Evolutionary conservation across 805 yeast species (phyloP).

Genomic region (Wickerhamomyces tratensis): DNA sequence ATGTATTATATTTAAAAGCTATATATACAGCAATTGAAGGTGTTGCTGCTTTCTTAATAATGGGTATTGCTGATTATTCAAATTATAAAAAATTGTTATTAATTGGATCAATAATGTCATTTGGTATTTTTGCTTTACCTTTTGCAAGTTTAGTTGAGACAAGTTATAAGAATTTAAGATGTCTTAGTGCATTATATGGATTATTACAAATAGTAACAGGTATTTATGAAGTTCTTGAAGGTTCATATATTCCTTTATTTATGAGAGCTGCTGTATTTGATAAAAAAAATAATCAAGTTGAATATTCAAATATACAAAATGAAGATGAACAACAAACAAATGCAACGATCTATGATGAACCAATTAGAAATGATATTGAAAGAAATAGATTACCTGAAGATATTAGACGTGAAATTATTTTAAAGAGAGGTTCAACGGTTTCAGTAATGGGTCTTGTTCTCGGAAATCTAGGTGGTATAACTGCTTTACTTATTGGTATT

Average conservation of each 20-base stretch:
- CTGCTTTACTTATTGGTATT: constrained; percentile 27
- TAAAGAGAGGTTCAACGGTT: constrained; percentile 24
- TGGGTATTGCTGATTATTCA: constrained; percentile 32
- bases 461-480: constrained; percentile 28
- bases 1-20: constrained; percentile 28
- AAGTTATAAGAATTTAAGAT: constrained; percentile 14
- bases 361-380: background rate
- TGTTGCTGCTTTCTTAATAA: constrained; percentile 22
- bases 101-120: constrained; percentile 21
- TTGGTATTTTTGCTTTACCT: constrained; percentile 27
- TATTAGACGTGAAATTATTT: constrained; percentile 15
- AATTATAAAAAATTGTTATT: constrained; percentile 25
- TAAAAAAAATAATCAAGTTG: background rate
- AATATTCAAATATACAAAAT: too few relatives aligned
- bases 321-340: constrained; percentile 4
- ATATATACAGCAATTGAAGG: constrained; percentile 30
- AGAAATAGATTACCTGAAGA: constrained; percentile 11
- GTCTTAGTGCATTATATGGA: constrained; percentile 23
- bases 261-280: constrained; percentile 23
- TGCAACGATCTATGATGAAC: background rate
- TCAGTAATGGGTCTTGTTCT: constrained; percentile 27
- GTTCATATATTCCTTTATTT: constrained; percentile 29
- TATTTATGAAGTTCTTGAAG: constrained; percentile 27
- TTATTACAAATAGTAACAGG: constrained; percentile 20
- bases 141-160: constrained; percentile 21